A percentile compares a stretch with the other conserved stretches of the same genome.
These are phyloP conservation scores for Phytophthora pseudosyringae DNA, from an alignment of 352 stramenopile genomes.

Conservation along the genomic window DNA sequence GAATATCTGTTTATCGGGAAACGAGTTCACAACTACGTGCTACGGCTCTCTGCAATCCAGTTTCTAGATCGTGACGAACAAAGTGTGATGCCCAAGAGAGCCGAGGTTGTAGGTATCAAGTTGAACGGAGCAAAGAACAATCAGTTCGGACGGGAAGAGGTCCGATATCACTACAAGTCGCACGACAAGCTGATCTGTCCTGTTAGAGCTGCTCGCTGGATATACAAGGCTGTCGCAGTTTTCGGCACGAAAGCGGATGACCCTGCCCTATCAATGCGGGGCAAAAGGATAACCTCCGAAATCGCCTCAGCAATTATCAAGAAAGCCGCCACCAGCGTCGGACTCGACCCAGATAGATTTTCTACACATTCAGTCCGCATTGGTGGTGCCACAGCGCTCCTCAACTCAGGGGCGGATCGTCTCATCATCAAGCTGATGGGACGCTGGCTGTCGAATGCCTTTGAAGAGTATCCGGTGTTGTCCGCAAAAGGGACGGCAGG, in stretches of 20 bases:
- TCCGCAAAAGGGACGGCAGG: not conserved
- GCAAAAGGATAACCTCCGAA: not conserved
- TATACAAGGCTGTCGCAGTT: not conserved
- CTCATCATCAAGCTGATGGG: conserved; percentile 13
- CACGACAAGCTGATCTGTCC: conserved; percentile 4
- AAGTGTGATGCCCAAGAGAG: not conserved
- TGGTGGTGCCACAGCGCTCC: conserved; percentile 2
- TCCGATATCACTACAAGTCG: conserved; percentile 1
- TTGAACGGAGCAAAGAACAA: conserved; percentile 9
- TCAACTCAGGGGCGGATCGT: conserved; percentile 6
- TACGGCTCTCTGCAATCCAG: conserved; percentile 11
- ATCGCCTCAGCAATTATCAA: not conserved
- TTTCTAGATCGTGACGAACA: not conserved
- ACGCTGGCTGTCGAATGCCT: conserved; percentile 8
- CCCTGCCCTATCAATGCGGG: not conserved
- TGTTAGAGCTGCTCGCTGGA: conserved; percentile 7
- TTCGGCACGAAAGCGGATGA: not conserved
- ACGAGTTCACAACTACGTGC: conserved; percentile 12
- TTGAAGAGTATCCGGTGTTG: conserved; percentile 8
- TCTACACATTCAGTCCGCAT: conserved; percentile 16
- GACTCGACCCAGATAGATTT: not conserved
- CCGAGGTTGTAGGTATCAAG: not conserved
- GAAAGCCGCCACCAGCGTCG: not conserved
- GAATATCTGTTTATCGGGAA: conserved; percentile 25
- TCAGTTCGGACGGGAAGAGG: conserved; percentile 8